Base-by-base conservation (phyloP, 768 basidiomycete species). In the Pisolithus tinctorius region DNA sequence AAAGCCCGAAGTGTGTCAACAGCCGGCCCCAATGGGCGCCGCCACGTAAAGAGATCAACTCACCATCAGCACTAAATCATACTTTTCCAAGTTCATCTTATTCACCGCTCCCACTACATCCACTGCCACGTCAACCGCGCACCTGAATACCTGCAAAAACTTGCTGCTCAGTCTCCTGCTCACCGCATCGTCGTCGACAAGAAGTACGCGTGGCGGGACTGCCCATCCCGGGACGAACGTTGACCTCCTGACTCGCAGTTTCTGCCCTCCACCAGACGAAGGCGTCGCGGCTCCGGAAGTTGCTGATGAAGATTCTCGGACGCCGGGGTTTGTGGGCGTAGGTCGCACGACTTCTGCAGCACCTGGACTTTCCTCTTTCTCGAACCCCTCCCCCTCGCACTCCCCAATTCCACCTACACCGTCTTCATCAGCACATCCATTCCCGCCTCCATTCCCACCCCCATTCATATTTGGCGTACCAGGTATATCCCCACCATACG, bases 31-130 rank as follows among this genome's bases (percentile, higher is more conserved):
- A 4, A 6, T 1, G 2, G 10, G 17, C 9, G 17, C 20, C 5
- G n/a, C 58, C 48, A 54, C 20, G 46, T 43, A 30, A 30, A 41
- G 37, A 49, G 13, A 1, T n/a, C 47, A 14, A 74, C 82, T 40
- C 57, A 89, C 90, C 94, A 97, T 97, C 52, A 98, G 66, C 55
- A 96, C 93, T 63, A 98, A 68, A 69, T 98, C 95, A 66, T 96
- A 97, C 73, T 93, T 93, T 60, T 89, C 90, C 65, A 88, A 65
- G 69, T 95, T 94, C 92, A 97, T 96, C 78, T 92, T 95, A 59
- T 87, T 86, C 49, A 98, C 93, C 0, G 95, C 95, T 1, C 82
- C 83, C 4, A 91, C 80, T 0, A 94, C 95, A 64, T 97, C 93
- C 36, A 93, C 90, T 2, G 93, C 95, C 38, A 95, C 87, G 59